Percentiles rank a stretch among this genome's conserved stretches.
Evolutionary conservation across 371 early-diverging fungal genomes (phyloP).

Genomic region (Umbelopsis sp.): DNA sequence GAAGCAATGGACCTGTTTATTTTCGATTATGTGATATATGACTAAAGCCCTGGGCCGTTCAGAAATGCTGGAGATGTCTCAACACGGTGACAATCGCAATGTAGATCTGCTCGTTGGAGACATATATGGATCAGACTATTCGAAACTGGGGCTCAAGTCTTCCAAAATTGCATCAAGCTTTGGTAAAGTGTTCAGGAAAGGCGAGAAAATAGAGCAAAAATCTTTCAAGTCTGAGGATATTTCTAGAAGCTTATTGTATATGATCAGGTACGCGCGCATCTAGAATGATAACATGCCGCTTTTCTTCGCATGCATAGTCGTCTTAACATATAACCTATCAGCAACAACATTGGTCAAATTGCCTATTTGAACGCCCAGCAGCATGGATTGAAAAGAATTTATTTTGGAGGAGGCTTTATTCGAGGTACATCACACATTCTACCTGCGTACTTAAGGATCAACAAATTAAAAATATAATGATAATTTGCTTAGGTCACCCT

Average conservation of each 20-base stretch:
- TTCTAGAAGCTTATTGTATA: conserved; percentile 74
- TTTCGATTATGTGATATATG: background rate
- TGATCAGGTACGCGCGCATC: conserved; percentile 58
- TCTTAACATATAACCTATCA: background rate
- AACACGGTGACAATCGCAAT: conserved; percentile 81
- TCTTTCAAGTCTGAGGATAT: conserved; percentile 73
- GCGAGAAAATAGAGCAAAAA: conserved; percentile 43
- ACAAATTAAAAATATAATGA: background rate
- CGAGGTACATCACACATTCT: conserved; percentile 53
- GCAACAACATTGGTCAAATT: conserved; percentile 24
- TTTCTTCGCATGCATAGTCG: background rate
- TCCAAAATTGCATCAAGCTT: conserved; percentile 86
- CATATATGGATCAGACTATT: conserved; percentile 82
- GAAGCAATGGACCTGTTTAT: background rate
- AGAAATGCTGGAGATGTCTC: conserved; percentile 86
- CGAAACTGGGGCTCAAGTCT: conserved; percentile 76
- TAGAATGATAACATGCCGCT: background rate
- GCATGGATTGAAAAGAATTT: conserved; percentile 23
- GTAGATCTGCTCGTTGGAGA: conserved; percentile 91
- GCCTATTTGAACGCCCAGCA: conserved; percentile 23
- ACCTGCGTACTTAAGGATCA: background rate
- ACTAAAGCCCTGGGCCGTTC: background rate
- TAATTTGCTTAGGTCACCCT: conserved; percentile 59
- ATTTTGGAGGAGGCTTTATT: conserved; percentile 44
- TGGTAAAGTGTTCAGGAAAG: conserved; percentile 83